Base-by-base conservation (phyloP, 1,139 yeast species). In the Hansenula anomala region DNA sequence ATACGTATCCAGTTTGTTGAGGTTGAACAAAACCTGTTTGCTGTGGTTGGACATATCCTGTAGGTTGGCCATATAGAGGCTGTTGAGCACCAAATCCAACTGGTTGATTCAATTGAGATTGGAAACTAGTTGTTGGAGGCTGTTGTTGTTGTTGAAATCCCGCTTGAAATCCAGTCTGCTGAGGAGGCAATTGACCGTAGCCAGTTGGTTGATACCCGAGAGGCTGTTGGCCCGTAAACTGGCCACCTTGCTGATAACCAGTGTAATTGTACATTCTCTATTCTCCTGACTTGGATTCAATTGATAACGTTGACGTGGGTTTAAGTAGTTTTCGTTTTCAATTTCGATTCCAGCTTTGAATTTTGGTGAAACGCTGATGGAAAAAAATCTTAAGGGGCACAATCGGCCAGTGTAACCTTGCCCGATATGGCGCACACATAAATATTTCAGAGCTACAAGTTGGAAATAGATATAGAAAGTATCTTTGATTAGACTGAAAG, bases 11-110 rank as follows among this genome's bases (percentile, higher is more conserved):
- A 10, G 43, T 44, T 32, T 34, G 45, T 35, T 40, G 51, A 13
- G 29, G 36, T 14, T 39, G 45, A 20, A 29, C 16, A 25, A 30
- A 38, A 10, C 40, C 39, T 17, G 30, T 36, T 34, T 36, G 40
- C 13, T 30, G 33, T 12, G 33, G 33, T 30, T 41, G 41, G 28
- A 37, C 40, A 37, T 25, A 44, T 24, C 47, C 45, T 12, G 43
- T 39, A 30, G 44, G 48, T 35, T 48, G 54, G 4, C 47, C 30
- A 19, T 44, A 45, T 22, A 47, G 31, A 3, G 47, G 48, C 34
- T 48, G 47, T 24, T 43, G 46, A 9, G 20, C 20, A 11, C 37
- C 39, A 32, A 31, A 33, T 3, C 33, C 25, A 31, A 20, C 16
- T 13, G 33, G 17, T 31, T 29, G 34, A n/a, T 19, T 29, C 6